Percentiles rank a stretch among this genome's conserved stretches.
Conservation (phyloP, 1,284 basidiomycete species). For the Bondarzewia mesenterica region DNA sequence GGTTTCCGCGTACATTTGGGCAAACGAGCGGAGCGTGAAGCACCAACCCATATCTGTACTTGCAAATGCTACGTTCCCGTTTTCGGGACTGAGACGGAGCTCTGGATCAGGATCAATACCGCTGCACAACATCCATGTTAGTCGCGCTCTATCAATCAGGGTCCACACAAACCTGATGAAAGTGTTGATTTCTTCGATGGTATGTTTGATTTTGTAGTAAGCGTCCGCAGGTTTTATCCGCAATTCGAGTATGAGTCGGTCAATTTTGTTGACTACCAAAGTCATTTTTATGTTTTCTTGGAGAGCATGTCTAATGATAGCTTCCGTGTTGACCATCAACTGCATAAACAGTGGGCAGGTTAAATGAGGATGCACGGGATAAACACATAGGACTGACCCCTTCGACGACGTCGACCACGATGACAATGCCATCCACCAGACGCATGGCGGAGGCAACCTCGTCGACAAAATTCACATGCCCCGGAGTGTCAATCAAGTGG, state of each 20-base stretch:
- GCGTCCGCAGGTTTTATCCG: constrained; percentile 94
- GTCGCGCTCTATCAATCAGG: background rate
- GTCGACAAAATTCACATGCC: constrained; percentile 97
- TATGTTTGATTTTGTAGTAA: constrained; percentile 98
- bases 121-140: constrained; percentile 32
- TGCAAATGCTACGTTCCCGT: constrained; percentile 96
- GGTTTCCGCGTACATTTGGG: constrained; percentile 93
- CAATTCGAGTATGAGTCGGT: constrained; percentile 93
- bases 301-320: constrained; percentile 79
- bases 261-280: constrained; percentile 96
- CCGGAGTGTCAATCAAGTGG: constrained; percentile 95
- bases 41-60: constrained; percentile 97
- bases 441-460: constrained; percentile 88
- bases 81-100: constrained; percentile 85
- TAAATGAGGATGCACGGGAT: background rate
- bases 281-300: constrained; percentile 89
- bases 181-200: constrained; percentile 97
- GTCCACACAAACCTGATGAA: constrained; percentile 67
- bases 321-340: constrained; percentile 89
- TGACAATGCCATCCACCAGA: constrained; percentile 86
- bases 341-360: constrained; percentile 21
- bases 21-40: constrained; percentile 92
- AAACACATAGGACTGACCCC: constrained; percentile 49
- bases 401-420: constrained; percentile 95
- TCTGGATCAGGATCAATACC: constrained; percentile 84